Evolutionary conservation across 176 grass and related monocot species (phyloP).

Genomic region (Carex kokanica): DNA sequence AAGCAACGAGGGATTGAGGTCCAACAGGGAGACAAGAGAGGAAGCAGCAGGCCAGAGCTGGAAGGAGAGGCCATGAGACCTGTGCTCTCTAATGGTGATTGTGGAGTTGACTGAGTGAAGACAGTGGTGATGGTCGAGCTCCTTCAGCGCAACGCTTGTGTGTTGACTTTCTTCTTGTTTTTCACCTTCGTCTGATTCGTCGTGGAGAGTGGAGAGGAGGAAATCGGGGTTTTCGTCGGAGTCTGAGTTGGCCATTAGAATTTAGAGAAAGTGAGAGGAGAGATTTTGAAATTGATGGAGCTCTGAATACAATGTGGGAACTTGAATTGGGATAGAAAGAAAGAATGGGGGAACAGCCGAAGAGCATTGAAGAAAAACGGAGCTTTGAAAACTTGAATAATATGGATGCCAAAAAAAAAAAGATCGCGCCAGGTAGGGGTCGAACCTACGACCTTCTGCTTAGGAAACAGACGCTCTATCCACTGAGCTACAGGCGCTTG

Average conservation of each 20-base stretch:
- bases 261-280: background rate
- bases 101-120: constrained; percentile 44
- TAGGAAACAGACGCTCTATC: constrained; percentile 99
- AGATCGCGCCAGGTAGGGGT: constrained; percentile 74
- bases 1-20: constrained; percentile 36
- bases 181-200: background rate
- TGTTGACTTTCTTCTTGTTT: background rate
- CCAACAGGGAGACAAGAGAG: constrained; percentile 61
- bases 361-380: too few relatives aligned
- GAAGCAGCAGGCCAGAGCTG: constrained; percentile 92
- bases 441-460: constrained; percentile 99
- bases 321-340: background rate
- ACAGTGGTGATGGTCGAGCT: constrained; percentile 39
- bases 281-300: background rate
- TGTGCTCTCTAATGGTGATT: constrained; percentile 55
- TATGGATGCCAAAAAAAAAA: too few relatives aligned
- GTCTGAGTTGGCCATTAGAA: constrained; percentile 12
- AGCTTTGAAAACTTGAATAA: too few relatives aligned
- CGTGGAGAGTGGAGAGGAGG: constrained; percentile 28
- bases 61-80: constrained; percentile 76
- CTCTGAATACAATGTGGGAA: background rate
- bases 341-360: too few relatives aligned
- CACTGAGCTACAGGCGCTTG: constrained; percentile 93
- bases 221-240: constrained; percentile 29
- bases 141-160: background rate